These are phyloP conservation scores for Vitis hybrid DNA, from an alignment of 177 flowering plant species.

Conservation along the genomic window DNA sequence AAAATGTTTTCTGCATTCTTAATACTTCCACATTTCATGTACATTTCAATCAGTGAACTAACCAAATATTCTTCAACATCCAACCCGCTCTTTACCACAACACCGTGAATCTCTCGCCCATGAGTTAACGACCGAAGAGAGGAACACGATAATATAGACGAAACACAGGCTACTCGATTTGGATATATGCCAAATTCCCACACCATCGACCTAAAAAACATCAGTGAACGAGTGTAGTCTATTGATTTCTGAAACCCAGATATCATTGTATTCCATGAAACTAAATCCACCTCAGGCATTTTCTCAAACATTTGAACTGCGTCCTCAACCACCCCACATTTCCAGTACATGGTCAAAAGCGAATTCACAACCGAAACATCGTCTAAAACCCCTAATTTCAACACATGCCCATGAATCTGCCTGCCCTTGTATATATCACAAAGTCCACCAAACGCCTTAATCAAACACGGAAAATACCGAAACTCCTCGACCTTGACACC, in stretches of 20 bases:
- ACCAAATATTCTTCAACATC: conserved; percentile 34
- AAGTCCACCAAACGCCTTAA: conserved; percentile 49
- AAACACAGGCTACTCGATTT: conserved; percentile 35
- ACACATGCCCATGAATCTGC: conserved; percentile 50
- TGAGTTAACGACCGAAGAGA: conserved; percentile 21
- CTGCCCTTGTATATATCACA: conserved; percentile 25
- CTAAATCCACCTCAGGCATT: conserved; percentile 36
- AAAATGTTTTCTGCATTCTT: conserved; percentile 34
- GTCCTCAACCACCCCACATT: conserved; percentile 35
- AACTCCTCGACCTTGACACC: conserved; percentile 26
- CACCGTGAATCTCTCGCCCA: conserved; percentile 49
- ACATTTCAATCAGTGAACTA: conserved; percentile 46
- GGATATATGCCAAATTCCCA: conserved; percentile 24
- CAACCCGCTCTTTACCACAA: conserved; percentile 36
- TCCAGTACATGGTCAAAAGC: conserved; percentile 37
- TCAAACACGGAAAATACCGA: conserved; percentile 36
- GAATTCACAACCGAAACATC: conserved; percentile 40
- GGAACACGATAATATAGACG: conserved; percentile 45
- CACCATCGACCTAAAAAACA: conserved; percentile 30
- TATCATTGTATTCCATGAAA: conserved; percentile 51
- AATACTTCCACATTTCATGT: conserved; percentile 44
- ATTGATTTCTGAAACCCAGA: conserved; percentile 38
- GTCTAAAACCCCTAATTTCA: conserved; percentile 34
- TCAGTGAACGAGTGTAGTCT: conserved; percentile 24
- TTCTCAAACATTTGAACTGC: conserved; percentile 40